A percentile compares a stretch with the other conserved stretches of the same genome.
Evolutionary conservation across 805 yeast species (phyloP).

Genomic region (Ascoidea rubescens): DNA sequence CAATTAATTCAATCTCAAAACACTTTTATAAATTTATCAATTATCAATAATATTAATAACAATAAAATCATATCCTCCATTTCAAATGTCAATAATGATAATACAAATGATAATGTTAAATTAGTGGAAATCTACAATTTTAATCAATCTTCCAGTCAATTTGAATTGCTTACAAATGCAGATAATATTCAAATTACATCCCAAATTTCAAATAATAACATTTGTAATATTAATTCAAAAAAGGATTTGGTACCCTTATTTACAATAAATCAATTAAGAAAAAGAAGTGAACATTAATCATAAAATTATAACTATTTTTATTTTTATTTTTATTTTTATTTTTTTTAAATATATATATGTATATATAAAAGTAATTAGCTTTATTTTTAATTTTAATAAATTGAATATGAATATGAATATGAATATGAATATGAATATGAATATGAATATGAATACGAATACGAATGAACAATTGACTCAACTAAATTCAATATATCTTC

Average conservation of each 20-base stretch:
- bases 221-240: slow-evolving; percentile 9
- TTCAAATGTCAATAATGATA: slow-evolving; percentile 10
- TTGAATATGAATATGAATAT: too few relatives aligned
- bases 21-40: slow-evolving; percentile 14
- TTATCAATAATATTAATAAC: slow-evolving; percentile 9
- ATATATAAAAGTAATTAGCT: too few relatives aligned
- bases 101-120: slow-evolving; percentile 18
- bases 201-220: slow-evolving; percentile 13
- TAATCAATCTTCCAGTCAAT: slow-evolving; percentile 16
- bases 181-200: slow-evolving; percentile 16
- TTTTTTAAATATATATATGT: too few relatives aligned
- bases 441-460: too few relatives aligned
- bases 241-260: slow-evolving; percentile 38
- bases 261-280: slow-evolving; percentile 37
- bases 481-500: too few relatives aligned
- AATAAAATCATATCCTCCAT: not conserved
- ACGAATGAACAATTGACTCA: too few relatives aligned
- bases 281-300: slow-evolving; percentile 48
- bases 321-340: too few relatives aligned
- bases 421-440: too few relatives aligned
- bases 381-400: too few relatives aligned
- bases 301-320: not conserved
- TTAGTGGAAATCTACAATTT: slow-evolving; percentile 19
- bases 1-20: slow-evolving; percentile 15
- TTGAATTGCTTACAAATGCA: slow-evolving; percentile 18